Evolutionary conservation across 371 early-diverging fungal genomes (phyloP).

Genomic region (Mucor lusitanicus): DNA sequence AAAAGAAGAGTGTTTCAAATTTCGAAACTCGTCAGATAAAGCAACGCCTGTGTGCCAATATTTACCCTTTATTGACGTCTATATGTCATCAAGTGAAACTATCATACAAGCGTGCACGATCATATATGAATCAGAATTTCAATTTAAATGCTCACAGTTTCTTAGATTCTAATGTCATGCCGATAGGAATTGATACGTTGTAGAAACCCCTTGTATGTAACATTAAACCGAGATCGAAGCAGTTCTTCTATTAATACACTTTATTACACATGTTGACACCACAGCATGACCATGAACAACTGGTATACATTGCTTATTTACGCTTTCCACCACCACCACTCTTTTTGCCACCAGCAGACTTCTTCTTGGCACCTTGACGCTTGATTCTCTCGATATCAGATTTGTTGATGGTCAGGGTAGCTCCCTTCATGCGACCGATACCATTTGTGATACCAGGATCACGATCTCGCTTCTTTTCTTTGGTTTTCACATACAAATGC

Average conservation of each 20-base stretch:
- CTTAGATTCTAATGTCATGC: too few species aligned
- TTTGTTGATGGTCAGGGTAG: slow-evolving; percentile 35
- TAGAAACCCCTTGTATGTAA: too few species aligned
- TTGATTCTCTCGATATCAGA: slow-evolving; percentile 33
- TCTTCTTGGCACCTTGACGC: slow-evolving; percentile 28
- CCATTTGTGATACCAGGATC: slow-evolving; percentile 50
- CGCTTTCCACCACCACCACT: slow-evolving; percentile 3
- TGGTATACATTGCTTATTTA: slow-evolving; percentile 1
- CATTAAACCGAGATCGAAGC: not conserved
- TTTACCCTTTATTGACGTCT: too few species aligned
- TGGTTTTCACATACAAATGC: slow-evolving; percentile 44
- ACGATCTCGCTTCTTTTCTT: slow-evolving; percentile 36
- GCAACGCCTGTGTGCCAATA: too few species aligned
- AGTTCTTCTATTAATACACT: not conserved
- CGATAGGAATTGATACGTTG: too few species aligned
- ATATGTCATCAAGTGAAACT: too few species aligned
- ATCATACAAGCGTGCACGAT: too few species aligned
- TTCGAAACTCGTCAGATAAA: too few species aligned
- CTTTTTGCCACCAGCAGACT: slow-evolving; percentile 12
- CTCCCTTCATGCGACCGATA: slow-evolving; percentile 49
- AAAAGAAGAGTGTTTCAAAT: too few species aligned
- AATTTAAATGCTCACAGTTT: too few species aligned
- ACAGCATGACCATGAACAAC: not conserved
- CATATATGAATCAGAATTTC: too few species aligned
- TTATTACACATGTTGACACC: not conserved